Evolutionary conservation across 2,329 filamentous ascomycete species (phyloP).

Genomic region (Neonectria neomacrospora): DNA sequence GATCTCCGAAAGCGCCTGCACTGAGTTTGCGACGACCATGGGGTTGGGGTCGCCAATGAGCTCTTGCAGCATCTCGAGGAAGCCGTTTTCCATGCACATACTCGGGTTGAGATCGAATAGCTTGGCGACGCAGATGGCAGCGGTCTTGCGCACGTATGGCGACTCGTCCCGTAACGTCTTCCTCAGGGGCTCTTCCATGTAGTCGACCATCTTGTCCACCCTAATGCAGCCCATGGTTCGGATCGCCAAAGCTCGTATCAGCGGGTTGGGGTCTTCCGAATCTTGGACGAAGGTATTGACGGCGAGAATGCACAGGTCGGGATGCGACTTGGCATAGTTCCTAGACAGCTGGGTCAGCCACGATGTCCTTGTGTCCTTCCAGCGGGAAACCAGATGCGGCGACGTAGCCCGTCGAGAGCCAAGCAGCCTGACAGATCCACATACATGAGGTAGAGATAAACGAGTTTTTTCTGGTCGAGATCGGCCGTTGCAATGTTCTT

Average conservation of each 20-base stretch:
- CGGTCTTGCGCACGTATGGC: constrained; percentile 97
- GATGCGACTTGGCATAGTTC: constrained; percentile 99
- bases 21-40: constrained; percentile 98
- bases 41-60: constrained; percentile 97
- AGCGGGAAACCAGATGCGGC: not conserved
- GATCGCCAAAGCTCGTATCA: constrained; percentile 94
- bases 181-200: constrained; percentile 97
- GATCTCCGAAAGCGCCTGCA: constrained; percentile 93
- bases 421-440: constrained; percentile 44
- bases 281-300: constrained; percentile 99
- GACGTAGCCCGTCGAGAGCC: not conserved
- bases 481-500: constrained; percentile 98
- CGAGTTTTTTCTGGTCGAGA: constrained; percentile 98
- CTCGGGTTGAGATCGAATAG: constrained; percentile 93
- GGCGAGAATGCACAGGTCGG: constrained; percentile 96
- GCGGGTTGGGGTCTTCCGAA: constrained; percentile 96
- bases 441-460: constrained; percentile 97
- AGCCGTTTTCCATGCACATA: constrained; percentile 97
- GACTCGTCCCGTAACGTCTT: constrained; percentile 98
- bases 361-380: constrained; percentile 22
- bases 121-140: constrained; percentile 97
- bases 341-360: constrained; percentile 56
- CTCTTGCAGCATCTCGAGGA: constrained; percentile 92
- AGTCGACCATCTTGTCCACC: constrained; percentile 99
- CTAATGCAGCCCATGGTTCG: constrained; percentile 98